These are phyloP conservation scores for Solanum habrochaites DNA, from an alignment of 257 asterid genomes.

Conservation along the genomic window DNA sequence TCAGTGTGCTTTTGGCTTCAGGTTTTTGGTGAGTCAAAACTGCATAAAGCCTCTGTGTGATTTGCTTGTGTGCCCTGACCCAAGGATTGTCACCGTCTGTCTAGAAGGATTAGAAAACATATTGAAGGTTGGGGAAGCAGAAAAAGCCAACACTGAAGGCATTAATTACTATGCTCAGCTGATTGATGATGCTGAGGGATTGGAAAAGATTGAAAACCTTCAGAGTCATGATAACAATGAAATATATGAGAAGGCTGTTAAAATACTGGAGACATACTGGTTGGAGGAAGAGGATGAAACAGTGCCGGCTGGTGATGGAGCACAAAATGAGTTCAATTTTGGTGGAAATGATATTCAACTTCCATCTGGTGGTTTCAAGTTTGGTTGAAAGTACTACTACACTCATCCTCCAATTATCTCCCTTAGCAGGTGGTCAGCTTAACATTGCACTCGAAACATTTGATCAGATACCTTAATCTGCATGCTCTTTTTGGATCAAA, in stretches of 20 bases:
- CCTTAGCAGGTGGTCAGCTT: background rate
- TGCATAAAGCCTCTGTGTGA: conserved; percentile 84
- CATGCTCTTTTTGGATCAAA: background rate
- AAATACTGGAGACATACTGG: conserved; percentile 85
- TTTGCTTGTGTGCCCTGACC: conserved; percentile 79
- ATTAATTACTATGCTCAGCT: conserved; percentile 62
- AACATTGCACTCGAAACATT: background rate
- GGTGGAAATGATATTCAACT: conserved; percentile 51
- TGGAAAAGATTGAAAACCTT: conserved; percentile 77
- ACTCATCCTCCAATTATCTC: background rate
- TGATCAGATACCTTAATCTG: background rate
- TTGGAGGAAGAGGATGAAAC: conserved; percentile 74
- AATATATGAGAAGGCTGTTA: conserved; percentile 85
- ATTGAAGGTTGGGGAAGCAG: conserved; percentile 83
- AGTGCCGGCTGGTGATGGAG: conserved; percentile 36
- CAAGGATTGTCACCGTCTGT: conserved; percentile 78
- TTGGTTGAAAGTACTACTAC: conserved; percentile 39
- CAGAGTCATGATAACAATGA: conserved; percentile 90
- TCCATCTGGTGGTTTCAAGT: conserved; percentile 80
- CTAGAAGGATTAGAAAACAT: conserved; percentile 88
- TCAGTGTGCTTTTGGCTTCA: conserved; percentile 2
- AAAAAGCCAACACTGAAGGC: conserved; percentile 49
- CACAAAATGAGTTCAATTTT: conserved; percentile 59
- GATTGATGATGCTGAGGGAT: conserved; percentile 76
- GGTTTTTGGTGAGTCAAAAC: conserved; percentile 70